Evolutionary conservation across 805 yeast genomes (phyloP), one percentile per base, ranked within the genome.

Genomic region (Metahyphopichia silvanorum): DNA sequence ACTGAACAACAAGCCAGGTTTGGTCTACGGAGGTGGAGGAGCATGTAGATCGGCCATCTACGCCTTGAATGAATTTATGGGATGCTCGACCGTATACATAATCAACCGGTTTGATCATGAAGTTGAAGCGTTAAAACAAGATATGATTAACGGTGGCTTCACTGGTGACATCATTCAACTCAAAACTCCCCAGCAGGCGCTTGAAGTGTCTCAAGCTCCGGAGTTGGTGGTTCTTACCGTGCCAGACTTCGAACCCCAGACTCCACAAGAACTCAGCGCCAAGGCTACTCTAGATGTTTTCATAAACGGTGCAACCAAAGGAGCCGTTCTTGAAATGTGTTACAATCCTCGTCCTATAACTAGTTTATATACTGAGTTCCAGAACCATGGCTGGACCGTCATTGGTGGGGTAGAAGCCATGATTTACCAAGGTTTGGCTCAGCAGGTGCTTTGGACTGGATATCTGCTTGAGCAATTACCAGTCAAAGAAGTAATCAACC

Each of bases 21-120:
- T 58, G 37, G 61, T 58, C 1, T 58, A 56, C 32, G 62, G 64
- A 5, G 63, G 63, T 5, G 64, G 64, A 9, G 64, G 64, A 8
- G 63, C 64, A 10, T 53, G 58, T 25, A 43, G 63, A 19, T 53
- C 60, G 6, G 63, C 63, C 2, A 53, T 57, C 5, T 57, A 47
- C 29, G 57, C 62, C 3, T 46, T 58, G 29, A 36, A 49, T 22
- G 33, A 46, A 27, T 53, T 42, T 27, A 43, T 57, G 36, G 49
- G 46, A 6, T 56, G 64, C 32, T 21, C 47, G 21, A 39, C 36
- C 16, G 43, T 58, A 11, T 58, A 58, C 34, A 48, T 57, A 20
- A 49, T 58, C 11, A 58, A 58, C 35, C 40, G 63, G n/a, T 51
- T 40, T 30, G 47, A 43, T 21, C 32, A 29, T 25, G 64, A 58